Percentiles rank a stretch among this genome's conserved stretches.
Evolutionary conservation across 805 yeast genomes (phyloP).

Genomic region (Candida xiaguanensis): DNA sequence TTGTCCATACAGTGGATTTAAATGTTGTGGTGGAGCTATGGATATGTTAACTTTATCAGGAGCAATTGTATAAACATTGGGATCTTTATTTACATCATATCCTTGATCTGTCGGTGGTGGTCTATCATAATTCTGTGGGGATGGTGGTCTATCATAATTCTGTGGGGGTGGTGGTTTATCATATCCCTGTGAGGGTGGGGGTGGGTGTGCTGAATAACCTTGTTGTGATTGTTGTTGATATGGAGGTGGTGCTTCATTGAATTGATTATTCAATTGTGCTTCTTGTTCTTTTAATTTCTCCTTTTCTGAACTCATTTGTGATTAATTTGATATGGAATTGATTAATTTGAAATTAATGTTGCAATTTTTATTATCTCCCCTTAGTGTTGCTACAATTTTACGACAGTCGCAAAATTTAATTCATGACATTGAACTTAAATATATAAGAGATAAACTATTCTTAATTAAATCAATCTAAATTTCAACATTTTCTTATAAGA

Average conservation of each 20-base stretch:
- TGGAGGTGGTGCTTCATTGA: conserved; percentile 11
- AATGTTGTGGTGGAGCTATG: conserved; percentile 31
- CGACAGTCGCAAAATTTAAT: no score
- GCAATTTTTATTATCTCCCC: no score
- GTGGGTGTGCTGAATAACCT: conserved; percentile 6
- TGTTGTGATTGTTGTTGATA: conserved; percentile 6
- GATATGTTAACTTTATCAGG: conserved; percentile 35
- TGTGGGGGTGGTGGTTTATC: conserved; percentile 5
- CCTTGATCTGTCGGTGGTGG: conserved; percentile 6
- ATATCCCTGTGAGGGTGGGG: conserved; percentile 3
- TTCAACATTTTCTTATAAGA: no score
- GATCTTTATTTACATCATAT: conserved; percentile 21
- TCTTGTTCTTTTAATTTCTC: conserved; percentile 8
- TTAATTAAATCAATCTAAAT: no score
- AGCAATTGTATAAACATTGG: conserved; percentile 25
- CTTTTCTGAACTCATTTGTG: conserved; percentile 9
- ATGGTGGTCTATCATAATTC: conserved; percentile 4
- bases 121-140: conserved; percentile 4
- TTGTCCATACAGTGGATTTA: conserved; percentile 36
- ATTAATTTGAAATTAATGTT: no score
- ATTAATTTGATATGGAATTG: no score
- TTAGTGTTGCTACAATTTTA: no score
- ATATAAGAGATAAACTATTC: no score
- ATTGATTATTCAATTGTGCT: conserved; percentile 4
- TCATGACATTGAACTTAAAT: no score